Evolutionary conservation across 345 rosid species (phyloP).

Genomic region (Aethionema arabicum): DNA sequence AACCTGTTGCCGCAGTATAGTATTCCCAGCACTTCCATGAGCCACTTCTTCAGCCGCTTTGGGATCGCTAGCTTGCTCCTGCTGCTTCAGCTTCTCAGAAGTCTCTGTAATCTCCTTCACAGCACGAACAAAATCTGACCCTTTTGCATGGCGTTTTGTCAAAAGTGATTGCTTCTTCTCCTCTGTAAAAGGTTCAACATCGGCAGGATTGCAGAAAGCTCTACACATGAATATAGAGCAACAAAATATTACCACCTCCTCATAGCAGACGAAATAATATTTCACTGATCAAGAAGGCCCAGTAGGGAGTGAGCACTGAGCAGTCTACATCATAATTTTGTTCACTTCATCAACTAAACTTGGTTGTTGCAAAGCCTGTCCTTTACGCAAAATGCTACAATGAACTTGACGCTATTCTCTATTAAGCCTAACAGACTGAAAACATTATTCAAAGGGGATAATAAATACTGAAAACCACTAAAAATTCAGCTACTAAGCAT

Average conservation of each 20-base stretch:
- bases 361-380: constrained; percentile 5
- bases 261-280: neutral
- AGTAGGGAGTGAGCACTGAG: neutral
- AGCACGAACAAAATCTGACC: constrained; percentile 95
- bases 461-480: constrained; percentile 1
- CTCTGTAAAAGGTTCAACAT: constrained; percentile 95
- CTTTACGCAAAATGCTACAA: constrained; percentile 10
- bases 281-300: neutral
- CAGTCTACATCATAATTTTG: neutral
- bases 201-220: constrained; percentile 93
- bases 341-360: constrained; percentile 10
- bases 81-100: constrained; percentile 74
- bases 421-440: constrained; percentile 2
- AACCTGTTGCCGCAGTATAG: constrained; percentile 49
- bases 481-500: neutral
- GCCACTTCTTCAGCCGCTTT: constrained; percentile 47
- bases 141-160: constrained; percentile 79
- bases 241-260: constrained; percentile 18
- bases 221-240: constrained; percentile 42
- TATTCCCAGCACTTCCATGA: constrained; percentile 49
- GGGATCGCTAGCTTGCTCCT: constrained; percentile 49
- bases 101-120: constrained; percentile 86
- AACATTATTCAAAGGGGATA: constrained; percentile 7
- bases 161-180: constrained; percentile 90
- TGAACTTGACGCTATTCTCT: constrained; percentile 1